Evolutionary conservation across 371 early-diverging fungal species (phyloP), one percentile per base, ranked within the genome.

Genomic region (Mucor circinelloides): DNA sequence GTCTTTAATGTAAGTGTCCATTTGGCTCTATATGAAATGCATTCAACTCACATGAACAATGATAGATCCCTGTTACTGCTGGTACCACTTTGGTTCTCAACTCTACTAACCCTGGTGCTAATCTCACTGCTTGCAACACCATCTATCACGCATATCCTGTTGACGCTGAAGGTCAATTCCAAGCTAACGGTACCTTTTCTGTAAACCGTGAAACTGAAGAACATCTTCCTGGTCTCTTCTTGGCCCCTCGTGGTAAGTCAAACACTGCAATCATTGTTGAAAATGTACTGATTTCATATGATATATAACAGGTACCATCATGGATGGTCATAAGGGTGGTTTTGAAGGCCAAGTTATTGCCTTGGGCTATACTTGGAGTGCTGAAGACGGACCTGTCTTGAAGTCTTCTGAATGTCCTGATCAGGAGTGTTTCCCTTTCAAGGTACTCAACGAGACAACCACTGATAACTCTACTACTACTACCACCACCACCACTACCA

Each of bases 351-450:
- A 58, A 58, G 38, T 58, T 0, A 58, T 58, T n/a, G 61, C 61
- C 15, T 46, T 44, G 12, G 42, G 46, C 28, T 60, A 46, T 21
- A 46, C 27, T 25, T 38, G 46, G 27, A 44, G 46, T 60, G 31
- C 42, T 86, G 83, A 42, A 87, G 27, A 44, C 13, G 61, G 46
- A 15, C 61, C 58, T 34, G 38, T 34, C 36, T 17, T 58, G 34
- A 58, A 58, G 36, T 19, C 36, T 23, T 58, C 23, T 38, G 38
- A 32, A 38, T 58, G 58, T n/a, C 58, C 38, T 12, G 15, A 58
- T 23, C 36, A 38, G 38, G 36, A 38, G 7, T 58, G 58, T 36
- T 58, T 58, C 40, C 58, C 58, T 38, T 58, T 58, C 38, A 58
- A 58, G 19, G 34, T 32, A 15, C 32, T 36, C 23, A 38, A 30